These are phyloP conservation scores for Incumbomyces delicatus DNA, from an alignment of 2,329 filamentous ascomycete genomes.

Conservation along the genomic window DNA sequence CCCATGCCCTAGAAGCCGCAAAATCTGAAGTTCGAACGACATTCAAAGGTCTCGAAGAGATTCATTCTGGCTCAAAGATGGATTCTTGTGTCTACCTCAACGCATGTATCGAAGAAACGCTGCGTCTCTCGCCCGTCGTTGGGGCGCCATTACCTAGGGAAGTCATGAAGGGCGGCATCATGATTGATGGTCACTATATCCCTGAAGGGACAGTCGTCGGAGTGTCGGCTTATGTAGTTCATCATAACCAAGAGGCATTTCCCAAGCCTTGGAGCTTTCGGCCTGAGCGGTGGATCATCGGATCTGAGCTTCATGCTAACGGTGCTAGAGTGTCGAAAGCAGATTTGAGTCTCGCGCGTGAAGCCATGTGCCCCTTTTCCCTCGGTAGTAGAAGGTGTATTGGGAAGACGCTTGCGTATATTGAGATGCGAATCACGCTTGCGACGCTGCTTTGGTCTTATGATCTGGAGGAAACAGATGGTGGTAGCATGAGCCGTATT, in stretches of 20 bases:
- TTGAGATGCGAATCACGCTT: conserved; percentile 33
- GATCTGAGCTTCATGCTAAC: conserved; percentile 19
- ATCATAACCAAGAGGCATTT: conserved; percentile 26
- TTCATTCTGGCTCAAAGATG: conserved; percentile 27
- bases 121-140: conserved; percentile 29
- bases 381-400: conserved; percentile 34
- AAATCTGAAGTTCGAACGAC: conserved; percentile 25
- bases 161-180: conserved; percentile 23
- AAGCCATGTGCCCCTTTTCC: conserved; percentile 50
- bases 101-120: conserved; percentile 33
- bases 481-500: not conserved
- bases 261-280: conserved; percentile 17
- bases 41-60: conserved; percentile 28
- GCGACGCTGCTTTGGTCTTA: conserved; percentile 31
- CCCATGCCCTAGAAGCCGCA: conserved; percentile 16
- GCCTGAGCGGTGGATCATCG: conserved; percentile 13
- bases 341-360: conserved; percentile 38
- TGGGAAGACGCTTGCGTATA: conserved; percentile 34
- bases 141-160: conserved; percentile 23
- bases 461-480: conserved; percentile 24
- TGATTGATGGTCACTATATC: conserved; percentile 25
- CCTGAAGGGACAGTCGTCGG: conserved; percentile 27
- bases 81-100: conserved; percentile 31
- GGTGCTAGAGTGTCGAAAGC: conserved; percentile 34
- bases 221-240: conserved; percentile 25